Evolutionary conservation across 495 filamentous ascomycete genomes (phyloP).

Genomic region (Barbatosphaeria neglecta): DNA sequence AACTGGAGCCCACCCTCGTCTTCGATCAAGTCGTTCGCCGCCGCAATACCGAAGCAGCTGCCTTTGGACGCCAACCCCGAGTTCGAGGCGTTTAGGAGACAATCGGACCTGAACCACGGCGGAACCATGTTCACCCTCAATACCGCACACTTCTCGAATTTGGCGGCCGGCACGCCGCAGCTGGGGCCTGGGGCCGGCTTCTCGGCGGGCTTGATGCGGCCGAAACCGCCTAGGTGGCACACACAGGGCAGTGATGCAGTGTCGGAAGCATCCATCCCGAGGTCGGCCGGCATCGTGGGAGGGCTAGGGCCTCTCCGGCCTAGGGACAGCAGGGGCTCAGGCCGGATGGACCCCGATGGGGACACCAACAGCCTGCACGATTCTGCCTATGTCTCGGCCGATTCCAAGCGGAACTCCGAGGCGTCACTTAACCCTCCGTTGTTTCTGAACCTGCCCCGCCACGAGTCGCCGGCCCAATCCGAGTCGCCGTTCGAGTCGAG

Average conservation of each 20-base stretch:
- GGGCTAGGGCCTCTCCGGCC: background rate
- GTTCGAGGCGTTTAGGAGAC: constrained; percentile 64
- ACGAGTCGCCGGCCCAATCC: constrained; percentile 24
- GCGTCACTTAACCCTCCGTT: constrained; percentile 25
- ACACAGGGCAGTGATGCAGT: constrained; percentile 25
- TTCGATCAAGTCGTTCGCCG: constrained; percentile 54
- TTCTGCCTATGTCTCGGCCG: constrained; percentile 34
- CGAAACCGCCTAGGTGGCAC: constrained; percentile 24
- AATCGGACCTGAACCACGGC: constrained; percentile 49
- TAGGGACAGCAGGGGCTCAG: background rate
- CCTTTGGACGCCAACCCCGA: constrained; percentile 61
- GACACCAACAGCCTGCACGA: constrained; percentile 26
- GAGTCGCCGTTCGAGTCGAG: constrained; percentile 21
- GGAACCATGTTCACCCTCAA: constrained; percentile 38
- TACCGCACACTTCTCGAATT: constrained; percentile 27
- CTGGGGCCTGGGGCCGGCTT: constrained; percentile 8
- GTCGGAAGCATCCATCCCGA: constrained; percentile 15
- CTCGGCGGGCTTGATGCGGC: constrained; percentile 21
- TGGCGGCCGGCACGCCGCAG: constrained; percentile 7
- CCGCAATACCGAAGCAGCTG: constrained; percentile 56
- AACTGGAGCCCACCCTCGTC: constrained; percentile 64
- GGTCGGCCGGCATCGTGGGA: constrained; percentile 5
- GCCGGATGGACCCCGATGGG: constrained; percentile 9
- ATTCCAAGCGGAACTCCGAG: constrained; percentile 35
- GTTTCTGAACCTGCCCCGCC: constrained; percentile 18